Evolutionary conservation across 2,329 filamentous ascomycete genomes (phyloP).

Genomic region (Albifimbria verrucaria): DNA sequence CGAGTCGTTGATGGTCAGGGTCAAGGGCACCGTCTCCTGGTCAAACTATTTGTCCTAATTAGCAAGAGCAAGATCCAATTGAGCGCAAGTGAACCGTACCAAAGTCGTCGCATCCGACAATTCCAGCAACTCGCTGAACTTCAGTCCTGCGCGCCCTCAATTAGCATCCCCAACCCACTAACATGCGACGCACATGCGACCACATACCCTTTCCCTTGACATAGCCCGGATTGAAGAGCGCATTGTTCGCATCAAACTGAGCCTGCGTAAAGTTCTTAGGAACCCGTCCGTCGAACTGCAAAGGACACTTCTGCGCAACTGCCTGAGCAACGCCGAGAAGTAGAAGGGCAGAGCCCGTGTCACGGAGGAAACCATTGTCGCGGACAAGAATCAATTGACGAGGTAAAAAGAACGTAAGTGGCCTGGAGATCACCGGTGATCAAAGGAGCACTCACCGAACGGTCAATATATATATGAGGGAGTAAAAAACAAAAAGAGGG

Average conservation of each 20-base stretch:
- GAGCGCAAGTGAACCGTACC: conserved; percentile 29
- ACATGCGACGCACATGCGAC: background rate
- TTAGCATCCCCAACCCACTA: background rate
- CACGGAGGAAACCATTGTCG: no score
- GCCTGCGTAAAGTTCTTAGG: conserved; percentile 31
- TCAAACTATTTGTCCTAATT: conserved; percentile 39
- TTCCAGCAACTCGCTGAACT: conserved; percentile 47
- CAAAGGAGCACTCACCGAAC: no score
- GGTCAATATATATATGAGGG: no score
- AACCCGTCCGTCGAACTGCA: conserved; percentile 46
- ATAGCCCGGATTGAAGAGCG: conserved; percentile 48
- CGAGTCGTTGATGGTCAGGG: conserved; percentile 53
- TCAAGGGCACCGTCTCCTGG: conserved; percentile 39
- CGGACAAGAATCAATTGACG: no score
- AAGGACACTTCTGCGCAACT: conserved; percentile 11
- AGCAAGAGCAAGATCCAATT: conserved; percentile 8
- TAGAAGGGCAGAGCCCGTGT: no score
- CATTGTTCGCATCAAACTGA: conserved; percentile 38
- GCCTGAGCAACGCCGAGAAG: background rate
- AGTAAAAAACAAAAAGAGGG: no score
- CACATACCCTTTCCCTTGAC: conserved; percentile 45
- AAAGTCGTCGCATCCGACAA: conserved; percentile 34
- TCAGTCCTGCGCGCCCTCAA: conserved; percentile 31
- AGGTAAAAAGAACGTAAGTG: no score
- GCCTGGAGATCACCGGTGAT: no score